A percentile compares a stretch with the other conserved stretches of the same genome.
Evolutionary conservation across 352 stramenopile genomes (phyloP).

Genomic region (Phytopythium ostracodes): DNA sequence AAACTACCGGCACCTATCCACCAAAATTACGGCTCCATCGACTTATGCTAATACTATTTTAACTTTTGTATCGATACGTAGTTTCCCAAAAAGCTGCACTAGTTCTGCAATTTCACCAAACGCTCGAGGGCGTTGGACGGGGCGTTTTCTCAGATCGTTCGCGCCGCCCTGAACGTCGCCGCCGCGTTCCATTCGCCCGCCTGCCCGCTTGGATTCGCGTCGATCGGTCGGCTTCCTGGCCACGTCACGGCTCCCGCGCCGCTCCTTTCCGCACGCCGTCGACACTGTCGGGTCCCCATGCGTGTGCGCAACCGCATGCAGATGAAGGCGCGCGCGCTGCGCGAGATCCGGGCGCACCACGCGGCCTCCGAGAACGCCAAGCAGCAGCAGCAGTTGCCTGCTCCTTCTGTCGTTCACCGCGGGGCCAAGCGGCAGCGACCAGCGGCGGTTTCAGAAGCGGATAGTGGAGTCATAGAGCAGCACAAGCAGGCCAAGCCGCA

Average conservation of each 20-base stretch:
- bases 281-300: neutral
- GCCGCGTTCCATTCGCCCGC: no score
- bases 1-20: no score
- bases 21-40: no score
- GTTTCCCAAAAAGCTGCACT: no score
- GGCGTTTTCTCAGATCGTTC: no score
- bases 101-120: no score
- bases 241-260: neutral
- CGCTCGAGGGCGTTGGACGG: no score
- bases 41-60: no score
- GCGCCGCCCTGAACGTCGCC: no score
- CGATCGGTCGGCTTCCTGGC: neutral
- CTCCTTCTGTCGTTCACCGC: neutral
- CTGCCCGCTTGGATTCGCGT: no score
- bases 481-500: neutral
- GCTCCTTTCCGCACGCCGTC: neutral
- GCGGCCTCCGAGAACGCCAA: constrained; percentile 1
- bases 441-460: neutral
- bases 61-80: no score
- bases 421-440: constrained; percentile 7
- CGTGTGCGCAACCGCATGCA: constrained; percentile 7
- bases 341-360: neutral
- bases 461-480: neutral
- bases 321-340: neutral
- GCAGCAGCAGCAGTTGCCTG: neutral